These are phyloP conservation scores for Penicillium paxilli DNA, from an alignment of 495 filamentous ascomycete genomes.

Conservation along the genomic window DNA sequence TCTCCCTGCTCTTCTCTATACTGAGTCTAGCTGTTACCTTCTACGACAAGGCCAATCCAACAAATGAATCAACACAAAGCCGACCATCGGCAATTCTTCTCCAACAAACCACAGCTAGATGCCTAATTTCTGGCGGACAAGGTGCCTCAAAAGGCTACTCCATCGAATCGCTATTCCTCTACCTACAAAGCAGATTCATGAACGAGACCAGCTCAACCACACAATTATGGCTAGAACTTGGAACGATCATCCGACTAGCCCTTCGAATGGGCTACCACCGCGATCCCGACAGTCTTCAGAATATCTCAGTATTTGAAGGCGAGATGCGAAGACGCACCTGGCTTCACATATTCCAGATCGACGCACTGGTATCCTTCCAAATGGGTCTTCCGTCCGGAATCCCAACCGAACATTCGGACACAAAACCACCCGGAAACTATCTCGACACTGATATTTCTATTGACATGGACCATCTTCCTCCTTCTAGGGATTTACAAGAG, in stretches of 20 bases:
- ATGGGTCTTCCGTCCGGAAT: constrained; percentile 54
- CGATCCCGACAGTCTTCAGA: constrained; percentile 30
- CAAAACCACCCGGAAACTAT: constrained; percentile 43
- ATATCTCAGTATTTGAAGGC: constrained; percentile 26
- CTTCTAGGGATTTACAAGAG: constrained; percentile 41
- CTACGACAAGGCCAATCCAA: not conserved
- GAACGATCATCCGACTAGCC: constrained; percentile 49
- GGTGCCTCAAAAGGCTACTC: constrained; percentile 42
- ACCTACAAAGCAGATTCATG: constrained; percentile 46
- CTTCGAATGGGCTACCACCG: constrained; percentile 58
- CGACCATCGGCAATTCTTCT: not conserved
- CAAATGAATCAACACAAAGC: not conserved
- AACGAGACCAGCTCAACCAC: constrained; percentile 41
- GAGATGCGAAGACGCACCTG: constrained; percentile 41
- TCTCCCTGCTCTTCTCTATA: constrained; percentile 29
- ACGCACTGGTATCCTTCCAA: constrained; percentile 45
- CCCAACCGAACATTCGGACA: constrained; percentile 48
- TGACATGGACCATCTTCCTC: constrained; percentile 41
- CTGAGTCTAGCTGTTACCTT: constrained; percentile 7
- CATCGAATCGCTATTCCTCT: constrained; percentile 50
- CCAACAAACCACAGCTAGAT: constrained; percentile 30
- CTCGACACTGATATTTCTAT: constrained; percentile 51
- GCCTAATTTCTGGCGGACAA: constrained; percentile 45
- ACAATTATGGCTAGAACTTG: constrained; percentile 48
- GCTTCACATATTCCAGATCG: constrained; percentile 27